Conservation (phyloP, 2,329 filamentous ascomycete species). For the Alternaria alternata region DNA sequence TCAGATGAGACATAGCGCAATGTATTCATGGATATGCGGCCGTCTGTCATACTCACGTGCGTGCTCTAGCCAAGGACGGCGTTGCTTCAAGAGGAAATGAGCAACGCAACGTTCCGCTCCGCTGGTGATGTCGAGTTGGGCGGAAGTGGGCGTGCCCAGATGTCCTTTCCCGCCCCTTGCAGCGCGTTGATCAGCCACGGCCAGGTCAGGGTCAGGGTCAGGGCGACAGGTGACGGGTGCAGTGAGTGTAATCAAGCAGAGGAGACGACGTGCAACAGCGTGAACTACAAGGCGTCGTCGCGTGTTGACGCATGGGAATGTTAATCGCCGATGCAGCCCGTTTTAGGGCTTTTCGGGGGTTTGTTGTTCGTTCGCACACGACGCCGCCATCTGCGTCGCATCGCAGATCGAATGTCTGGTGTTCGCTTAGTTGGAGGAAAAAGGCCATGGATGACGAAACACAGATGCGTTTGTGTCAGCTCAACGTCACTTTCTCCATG, state of each 20-base stretch:
- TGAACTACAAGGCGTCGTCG: neutral
- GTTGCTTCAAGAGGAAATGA: neutral
- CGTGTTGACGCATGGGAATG: neutral
- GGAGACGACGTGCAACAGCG: neutral
- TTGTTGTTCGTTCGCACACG: neutral
- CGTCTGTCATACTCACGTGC: neutral
- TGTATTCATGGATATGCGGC: constrained; percentile 1
- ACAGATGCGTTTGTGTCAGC: neutral
- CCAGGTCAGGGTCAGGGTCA: neutral
- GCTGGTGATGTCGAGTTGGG: constrained; percentile 1
- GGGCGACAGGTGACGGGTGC: neutral
- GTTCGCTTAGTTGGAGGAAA: neutral
- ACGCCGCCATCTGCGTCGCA: constrained; percentile 17
- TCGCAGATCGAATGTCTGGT: constrained; percentile 24
- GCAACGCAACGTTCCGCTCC: constrained; percentile 8
- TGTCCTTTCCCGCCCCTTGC: constrained; percentile 23
- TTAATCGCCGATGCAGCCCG: constrained; percentile 11
- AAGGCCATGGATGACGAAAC: neutral
- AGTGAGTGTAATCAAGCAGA: neutral
- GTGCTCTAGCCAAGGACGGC: neutral
- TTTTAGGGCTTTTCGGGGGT: neutral
- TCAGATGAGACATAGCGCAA: constrained; percentile 3
- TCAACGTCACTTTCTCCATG: neutral
- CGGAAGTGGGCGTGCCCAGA: constrained; percentile 16
- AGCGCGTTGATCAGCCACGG: constrained; percentile 1